A percentile compares a stretch with the other conserved stretches of the same genome.
Conservation (phyloP, 495 filamentous ascomycete species). For the Podospora pseudocomata region DNA sequence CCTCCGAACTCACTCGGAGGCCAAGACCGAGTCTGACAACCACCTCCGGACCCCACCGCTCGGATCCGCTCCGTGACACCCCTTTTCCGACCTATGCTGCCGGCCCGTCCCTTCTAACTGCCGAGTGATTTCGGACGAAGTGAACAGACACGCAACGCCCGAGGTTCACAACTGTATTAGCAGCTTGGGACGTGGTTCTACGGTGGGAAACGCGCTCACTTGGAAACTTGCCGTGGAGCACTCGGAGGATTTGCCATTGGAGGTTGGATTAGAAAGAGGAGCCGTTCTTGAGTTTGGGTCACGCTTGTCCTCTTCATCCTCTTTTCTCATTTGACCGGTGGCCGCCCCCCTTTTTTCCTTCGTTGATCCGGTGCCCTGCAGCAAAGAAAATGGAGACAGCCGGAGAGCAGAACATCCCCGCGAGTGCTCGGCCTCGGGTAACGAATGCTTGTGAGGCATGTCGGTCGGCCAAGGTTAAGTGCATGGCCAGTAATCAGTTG, state of each 20-base stretch:
- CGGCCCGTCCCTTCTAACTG: background rate
- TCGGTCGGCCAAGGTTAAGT: constrained; percentile 44
- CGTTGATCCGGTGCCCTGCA: background rate
- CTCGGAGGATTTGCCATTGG: background rate
- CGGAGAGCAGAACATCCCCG: background rate
- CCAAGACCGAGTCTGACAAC: constrained; percentile 13
- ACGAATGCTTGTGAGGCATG: constrained; percentile 48
- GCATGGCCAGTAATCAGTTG: constrained; percentile 39
- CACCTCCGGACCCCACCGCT: constrained; percentile 15
- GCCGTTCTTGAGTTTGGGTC: background rate
- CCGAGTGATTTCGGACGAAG: constrained; percentile 9
- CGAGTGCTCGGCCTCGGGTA: constrained; percentile 28
- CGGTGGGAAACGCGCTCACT: background rate
- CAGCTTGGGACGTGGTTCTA: no score
- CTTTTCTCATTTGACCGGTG: background rate
- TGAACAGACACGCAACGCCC: background rate
- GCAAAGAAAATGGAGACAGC: constrained; percentile 3
- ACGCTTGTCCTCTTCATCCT: background rate
- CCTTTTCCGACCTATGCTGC: background rate
- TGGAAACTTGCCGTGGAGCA: background rate
- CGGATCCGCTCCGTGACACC: constrained; percentile 9
- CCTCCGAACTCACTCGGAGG: background rate
- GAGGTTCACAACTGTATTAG: no score
- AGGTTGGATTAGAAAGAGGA: background rate
- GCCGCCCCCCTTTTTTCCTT: no score